Base-by-base conservation (phyloP, 108 stramenopile genomes). In the Fragilariopsis cylindrus region DNA sequence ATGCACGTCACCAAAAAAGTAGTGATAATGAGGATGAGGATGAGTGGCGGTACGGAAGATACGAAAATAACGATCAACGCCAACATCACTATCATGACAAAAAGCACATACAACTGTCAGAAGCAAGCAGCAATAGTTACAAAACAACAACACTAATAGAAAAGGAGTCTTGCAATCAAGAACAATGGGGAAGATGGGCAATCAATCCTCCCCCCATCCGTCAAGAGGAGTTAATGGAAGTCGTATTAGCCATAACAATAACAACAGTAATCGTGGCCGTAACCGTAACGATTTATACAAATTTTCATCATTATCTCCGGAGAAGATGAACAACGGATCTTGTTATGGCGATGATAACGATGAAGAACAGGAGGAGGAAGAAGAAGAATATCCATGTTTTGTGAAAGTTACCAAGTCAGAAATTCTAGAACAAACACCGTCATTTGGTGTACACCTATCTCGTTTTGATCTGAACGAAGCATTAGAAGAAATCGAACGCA, bases 381-480 rank as follows among this genome's bases (percentile, higher is more conserved):
- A 52, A 13, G 9, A 13, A 13, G 43, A 63, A 9, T 44, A n/a
- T 40, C 44, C 42, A 5, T 45, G 43, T 44, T 63, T 68, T 52
- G 21, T 50, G 9, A 47, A 47, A 16, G 67, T 68, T 44, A 50
- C 67, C 48, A 48, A 68, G 16, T n/a, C 48, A 16, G 67, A 68
- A 48, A 47, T 68, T 21, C 21, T n/a, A 39, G 8, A 21, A 11
- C 67, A 68, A 5, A 4, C 7, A 48, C 67, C 48, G 8, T 15
- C 12, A 15, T 68, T 68, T 18, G 67, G 67, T 13, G 11, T 44
- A 3, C 67, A 52, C 49, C 18, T 68, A 5, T 18, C 43, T 8
- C 67, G 67, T 7, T 68, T 50, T 48, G 78, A 72, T 60, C n/a
- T 86, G 42, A 86, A 86, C 56, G 82, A 86, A 69, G 82, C 82